Evolutionary conservation across 257 asterid species (phyloP), one percentile per base, ranked within the genome.

Genomic region (Capsicum pubescens): DNA sequence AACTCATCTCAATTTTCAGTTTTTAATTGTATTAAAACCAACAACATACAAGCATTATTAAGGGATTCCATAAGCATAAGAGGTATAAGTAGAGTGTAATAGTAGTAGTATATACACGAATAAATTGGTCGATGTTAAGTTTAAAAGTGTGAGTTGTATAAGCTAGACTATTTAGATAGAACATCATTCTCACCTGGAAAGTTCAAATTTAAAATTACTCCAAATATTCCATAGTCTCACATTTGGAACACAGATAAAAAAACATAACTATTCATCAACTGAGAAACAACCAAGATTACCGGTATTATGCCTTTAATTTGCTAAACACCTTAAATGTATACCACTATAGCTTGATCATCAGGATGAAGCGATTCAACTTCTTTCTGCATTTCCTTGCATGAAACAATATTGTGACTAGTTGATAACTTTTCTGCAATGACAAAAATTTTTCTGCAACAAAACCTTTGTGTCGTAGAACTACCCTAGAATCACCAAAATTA

Each of bases 301-400:
- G 95, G 99, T 88, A 97, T 97, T 46, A 97, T 97, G 80, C 99
- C 99, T 87, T 91, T 96, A 86, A 96, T 95, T 89, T 98, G 93
- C 99, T 98, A 97, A 87, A 94, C 99, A 71, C 99, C 99, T 17
- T 96, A 92, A 71, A 94, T 90, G 69, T 90, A 89, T 56, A 94
- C 90, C 52, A 97, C 99, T 19, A 97, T 85, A 60, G 93, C 89
- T 8, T 91, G 79, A 87, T 94, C 97, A 68, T 93, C 98, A 6
- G 97, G 97, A 90, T 97, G 99, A 77, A 86, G 94, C 6, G 95
- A 96, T 91, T 93, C 95, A 26, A 97, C 98, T 88, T 97, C 99
- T 91, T 85, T 93, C 87, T 98, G 89, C 74, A 97, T 97, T 46
- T 88, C 83, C 91, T 97, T 98, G 17, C 84, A 79, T 0, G 99